Conservation (phyloP, 495 filamentous ascomycete species). For the Amniculicola lignicola region DNA sequence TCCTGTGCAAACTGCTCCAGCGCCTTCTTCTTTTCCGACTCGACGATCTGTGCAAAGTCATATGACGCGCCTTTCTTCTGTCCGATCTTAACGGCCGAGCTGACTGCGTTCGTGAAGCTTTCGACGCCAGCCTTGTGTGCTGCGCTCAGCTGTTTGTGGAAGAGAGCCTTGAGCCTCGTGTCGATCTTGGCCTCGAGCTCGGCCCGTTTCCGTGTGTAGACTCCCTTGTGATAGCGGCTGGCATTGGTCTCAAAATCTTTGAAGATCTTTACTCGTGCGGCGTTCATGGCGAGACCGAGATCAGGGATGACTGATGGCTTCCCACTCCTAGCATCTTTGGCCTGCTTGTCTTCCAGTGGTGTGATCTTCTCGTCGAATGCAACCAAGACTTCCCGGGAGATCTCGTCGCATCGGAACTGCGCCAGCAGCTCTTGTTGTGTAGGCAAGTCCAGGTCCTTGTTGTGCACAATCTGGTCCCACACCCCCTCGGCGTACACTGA, state of each 20-base stretch:
- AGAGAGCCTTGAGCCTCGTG: conserved; percentile 76
- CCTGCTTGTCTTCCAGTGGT: conserved; percentile 83
- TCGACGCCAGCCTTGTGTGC: conserved; percentile 84
- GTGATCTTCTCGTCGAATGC: conserved; percentile 76
- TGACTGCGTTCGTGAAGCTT: conserved; percentile 85
- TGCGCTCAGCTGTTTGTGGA: conserved; percentile 79
- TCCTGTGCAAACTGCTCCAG: conserved; percentile 73
- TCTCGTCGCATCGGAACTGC: conserved; percentile 97
- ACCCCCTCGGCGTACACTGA: conserved; percentile 87
- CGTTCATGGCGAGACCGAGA: conserved; percentile 71
- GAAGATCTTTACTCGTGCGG: conserved; percentile 67
- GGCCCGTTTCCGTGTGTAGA: conserved; percentile 76
- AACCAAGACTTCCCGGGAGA: conserved; percentile 77
- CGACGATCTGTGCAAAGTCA: conserved; percentile 93
- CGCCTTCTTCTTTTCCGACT: conserved; percentile 70
- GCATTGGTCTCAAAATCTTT: conserved; percentile 85
- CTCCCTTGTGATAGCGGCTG: conserved; percentile 91
- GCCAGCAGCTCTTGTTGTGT: conserved; percentile 96
- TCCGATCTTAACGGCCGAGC: conserved; percentile 74
- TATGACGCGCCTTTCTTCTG: conserved; percentile 87
- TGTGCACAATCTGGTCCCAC: conserved; percentile 97
- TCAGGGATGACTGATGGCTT: conserved; percentile 68
- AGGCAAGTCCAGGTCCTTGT: conserved; percentile 94
- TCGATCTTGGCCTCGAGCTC: conserved; percentile 88
- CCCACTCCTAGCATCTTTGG: conserved; percentile 66